Evolutionary conservation across 371 early-diverging fungal genomes (phyloP), one percentile per base, ranked within the genome.

Genomic region (Mucor racemosus): DNA sequence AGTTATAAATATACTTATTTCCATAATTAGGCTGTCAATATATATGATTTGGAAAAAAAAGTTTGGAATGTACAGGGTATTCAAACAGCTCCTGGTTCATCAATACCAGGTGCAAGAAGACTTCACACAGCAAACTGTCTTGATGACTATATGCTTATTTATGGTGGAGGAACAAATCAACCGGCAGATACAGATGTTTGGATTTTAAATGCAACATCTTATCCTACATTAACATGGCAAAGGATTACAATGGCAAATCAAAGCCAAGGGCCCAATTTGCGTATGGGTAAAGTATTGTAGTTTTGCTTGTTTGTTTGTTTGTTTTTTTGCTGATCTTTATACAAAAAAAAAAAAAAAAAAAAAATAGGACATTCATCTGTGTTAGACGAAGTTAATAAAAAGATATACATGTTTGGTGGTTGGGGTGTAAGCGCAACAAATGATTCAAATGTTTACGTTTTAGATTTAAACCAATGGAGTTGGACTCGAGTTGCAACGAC

Each of bases 41-140:
- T 79, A 10, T 80, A 80, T 40, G 73, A 77, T 54, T 41, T 80
- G 7, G 62, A 54, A 34, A 69, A 36, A 19, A 66, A 60, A 48
- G 62, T 69, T 6, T 82, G 83, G 83, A 76, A 76, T 61, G 65
- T 80, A 0, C 79, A 78, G 21, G 76, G 76, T 0, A 59, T 69
- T 15, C 66, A 69, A 7, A 65, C 62, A 15, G 36, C 68, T 26
- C 62, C 60, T 1, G 68, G 65, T 0, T 61, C 73, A 15, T 66
- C 69, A 3, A 41, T 68, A 1, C 83, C 83, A 9, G 80, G 79
- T 17, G 73, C 77, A 46, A 75, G 83, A 60, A 58, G 76, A 53
- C 35, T 80, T n/a, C 83, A 80, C 39, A 78, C 83, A 0, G 77
- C 83, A 1, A 78, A 69, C 21, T 82, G 83, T 58, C 13, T 82